Conservation (phyloP, 2,329 filamentous ascomycete genomes). For the Aspergillus caelatus region DNA sequence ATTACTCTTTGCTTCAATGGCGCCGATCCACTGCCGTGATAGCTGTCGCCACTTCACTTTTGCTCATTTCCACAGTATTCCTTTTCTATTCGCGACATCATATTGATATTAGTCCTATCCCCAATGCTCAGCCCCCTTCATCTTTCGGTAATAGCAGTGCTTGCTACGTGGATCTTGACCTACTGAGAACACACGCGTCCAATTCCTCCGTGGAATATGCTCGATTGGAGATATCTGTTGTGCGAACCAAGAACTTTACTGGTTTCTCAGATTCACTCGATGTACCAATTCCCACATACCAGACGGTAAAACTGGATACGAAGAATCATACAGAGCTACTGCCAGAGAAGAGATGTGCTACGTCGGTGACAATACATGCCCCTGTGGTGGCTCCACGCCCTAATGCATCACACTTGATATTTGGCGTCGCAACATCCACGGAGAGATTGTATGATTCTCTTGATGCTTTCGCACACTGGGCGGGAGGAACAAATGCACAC, state of each 20-base stretch:
- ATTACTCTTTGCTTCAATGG: conserved; percentile 13
- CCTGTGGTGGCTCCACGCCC: conserved; percentile 16
- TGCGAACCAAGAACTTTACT: conserved; percentile 21
- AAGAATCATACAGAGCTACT: conserved; percentile 20
- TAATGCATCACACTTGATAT: conserved; percentile 52
- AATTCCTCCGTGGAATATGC: conserved; percentile 21
- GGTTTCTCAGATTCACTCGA: conserved; percentile 18
- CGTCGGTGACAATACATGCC: conserved; percentile 21
- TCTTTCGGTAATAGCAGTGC: conserved; percentile 3
- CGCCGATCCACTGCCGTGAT: conserved; percentile 13
- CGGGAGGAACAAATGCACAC: conserved; percentile 49
- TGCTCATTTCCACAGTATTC: conserved; percentile 12
- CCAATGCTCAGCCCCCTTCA: background rate
- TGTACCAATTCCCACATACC: conserved; percentile 16
- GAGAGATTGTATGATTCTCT: conserved; percentile 52
- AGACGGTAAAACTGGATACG: conserved; percentile 24
- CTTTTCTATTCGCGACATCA: conserved; percentile 11
- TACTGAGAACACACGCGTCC: conserved; percentile 17
- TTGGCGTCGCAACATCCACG: conserved; percentile 57
- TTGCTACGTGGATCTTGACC: conserved; percentile 22
- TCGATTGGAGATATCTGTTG: conserved; percentile 22
- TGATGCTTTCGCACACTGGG: conserved; percentile 56
- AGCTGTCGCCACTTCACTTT: conserved; percentile 8
- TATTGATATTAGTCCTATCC: background rate
- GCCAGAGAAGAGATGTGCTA: conserved; percentile 16